Evolutionary conservation across 306 rosid genomes (phyloP), one percentile per base, ranked within the genome.

Genomic region (Vicia faba): DNA sequence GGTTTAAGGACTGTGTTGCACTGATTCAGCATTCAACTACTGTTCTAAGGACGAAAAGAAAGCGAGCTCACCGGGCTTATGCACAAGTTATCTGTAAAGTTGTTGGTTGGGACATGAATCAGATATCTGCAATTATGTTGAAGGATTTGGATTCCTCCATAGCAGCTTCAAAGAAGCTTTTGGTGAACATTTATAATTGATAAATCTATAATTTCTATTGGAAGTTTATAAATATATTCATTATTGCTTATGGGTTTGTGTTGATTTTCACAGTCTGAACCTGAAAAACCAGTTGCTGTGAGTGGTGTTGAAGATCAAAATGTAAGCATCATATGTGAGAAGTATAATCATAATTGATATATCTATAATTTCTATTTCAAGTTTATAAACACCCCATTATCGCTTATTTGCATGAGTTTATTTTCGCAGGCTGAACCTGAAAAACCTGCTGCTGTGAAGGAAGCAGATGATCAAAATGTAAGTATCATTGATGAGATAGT

Each of bases 61-160:
- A 18, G 57, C 71, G 66, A 13, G 89, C 88, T 46, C 97, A 88
- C 43, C 55, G 81, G 75, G 87, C 88, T 71, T 85, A 85, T 70
- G 96, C 83, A 1, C 75, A 18, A 62, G 79, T 79, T 59, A 72
- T 90, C 64, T 86, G 89, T 57, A 82, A 70, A 72, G 72, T 88
- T 69, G 62, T 91, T 50, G 97, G 92, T 54, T 86, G 90, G 91
- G 91, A 86, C 74, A 26, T 82, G 36, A 78, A 78, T 69, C 72
- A 79, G 49, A 75, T 86, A 74, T 88, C 92, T 2, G 61, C 69
- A 4, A 78, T 81, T 66, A 83, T 85, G 64, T 59, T 66, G 20
- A 87, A 82, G 64, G 91, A 84, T 43, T 79, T 67, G 3, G 50
- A 84, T 69, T 73, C 77, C 57, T 61, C 82, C 12, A 46, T 81